Evolutionary conservation across 495 filamentous ascomycete species (phyloP), one percentile per base, ranked within the genome.

Genomic region (Neurospora sp.): DNA sequence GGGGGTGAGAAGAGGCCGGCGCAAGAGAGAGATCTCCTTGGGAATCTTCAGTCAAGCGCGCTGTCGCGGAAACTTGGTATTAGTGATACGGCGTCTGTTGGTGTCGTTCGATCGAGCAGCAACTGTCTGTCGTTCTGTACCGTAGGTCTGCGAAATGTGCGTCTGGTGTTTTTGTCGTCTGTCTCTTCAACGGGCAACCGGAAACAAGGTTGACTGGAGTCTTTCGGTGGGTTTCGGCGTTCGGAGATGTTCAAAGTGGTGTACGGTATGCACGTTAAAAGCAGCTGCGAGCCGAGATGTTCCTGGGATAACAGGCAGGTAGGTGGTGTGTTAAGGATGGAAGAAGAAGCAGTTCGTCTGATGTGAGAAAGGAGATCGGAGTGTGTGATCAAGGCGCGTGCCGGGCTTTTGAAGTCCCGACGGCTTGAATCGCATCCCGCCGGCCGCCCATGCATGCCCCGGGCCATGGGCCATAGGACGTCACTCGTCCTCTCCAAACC

Each of bases 401-500:
- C 53, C 27, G 27, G 41, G 53, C 27, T 65, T 35, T 35, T 65
- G 27, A 35, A 42, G 27, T 39, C 22, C 59, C 18, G 61, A 12
- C 27, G 22, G 31, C 39, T 39, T 20, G 70, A 37, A 22, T 59
- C 69, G 39, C 37, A 42, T 48, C 12, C 35, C 68, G 69, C 35
- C 44, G 37, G 70, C 40, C 22, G 68, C 39, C 27, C 37, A 42
- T 44, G 59, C 20, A 53, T 12, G 20, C 48, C 41, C 41, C 41
- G 41, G 39, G 39, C 48, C 44, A 40, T 41, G 53, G 77, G 77
- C 78, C 75, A 80, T 73, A 72, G 35, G 74, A 79, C 78, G 76
- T 79, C 78, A 79, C 74, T 65, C 16, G 53, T 65, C 74, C 71
- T 35, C 71, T 40, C 71, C 74, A 71, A 74, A 76, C 79, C 79